These are phyloP conservation scores for Phytomonas francai DNA, from an alignment of 208 protist genomes.

Conservation along the genomic window DNA sequence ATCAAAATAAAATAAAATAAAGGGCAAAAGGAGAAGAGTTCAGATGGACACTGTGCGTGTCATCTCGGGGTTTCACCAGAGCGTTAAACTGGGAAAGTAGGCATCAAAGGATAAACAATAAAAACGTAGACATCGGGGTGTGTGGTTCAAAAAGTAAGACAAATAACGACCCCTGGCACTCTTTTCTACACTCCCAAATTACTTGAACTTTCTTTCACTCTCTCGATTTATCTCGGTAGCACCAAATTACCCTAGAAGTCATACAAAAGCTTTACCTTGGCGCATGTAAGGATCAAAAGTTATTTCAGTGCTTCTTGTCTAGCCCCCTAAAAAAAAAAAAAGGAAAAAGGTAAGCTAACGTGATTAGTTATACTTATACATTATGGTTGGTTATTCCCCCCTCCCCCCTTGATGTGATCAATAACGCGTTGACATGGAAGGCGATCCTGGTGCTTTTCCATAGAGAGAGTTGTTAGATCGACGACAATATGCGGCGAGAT, in stretches of 20 bases:
- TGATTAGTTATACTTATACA: slow-evolving; percentile 1
- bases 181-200: too few relatives aligned
- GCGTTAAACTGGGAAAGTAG: too few relatives aligned
- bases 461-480: slow-evolving; percentile 35
- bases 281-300: not conserved
- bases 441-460: slow-evolving; percentile 40
- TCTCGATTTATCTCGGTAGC: not conserved
- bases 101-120: too few relatives aligned
- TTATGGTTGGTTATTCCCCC: not conserved
- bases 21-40: slow-evolving; percentile 5
- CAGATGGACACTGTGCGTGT: slow-evolving; percentile 1
- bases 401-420: slow-evolving; percentile 21
- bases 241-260: not conserved
- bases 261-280: not conserved
- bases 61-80: too few relatives aligned
- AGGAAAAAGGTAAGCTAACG: too few relatives aligned
- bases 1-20: slow-evolving; percentile 11
- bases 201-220: not conserved
- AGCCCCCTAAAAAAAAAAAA: not conserved
- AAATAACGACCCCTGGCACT: too few relatives aligned
- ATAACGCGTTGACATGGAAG: slow-evolving; percentile 40
- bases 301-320: slow-evolving; percentile 17
- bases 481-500: slow-evolving; percentile 53
- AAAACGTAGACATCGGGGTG: too few relatives aligned
- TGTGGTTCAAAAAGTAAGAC: too few relatives aligned